Conservation (phyloP, 2,329 filamentous ascomycete species). For the Colletotrichum spinosum region DNA sequence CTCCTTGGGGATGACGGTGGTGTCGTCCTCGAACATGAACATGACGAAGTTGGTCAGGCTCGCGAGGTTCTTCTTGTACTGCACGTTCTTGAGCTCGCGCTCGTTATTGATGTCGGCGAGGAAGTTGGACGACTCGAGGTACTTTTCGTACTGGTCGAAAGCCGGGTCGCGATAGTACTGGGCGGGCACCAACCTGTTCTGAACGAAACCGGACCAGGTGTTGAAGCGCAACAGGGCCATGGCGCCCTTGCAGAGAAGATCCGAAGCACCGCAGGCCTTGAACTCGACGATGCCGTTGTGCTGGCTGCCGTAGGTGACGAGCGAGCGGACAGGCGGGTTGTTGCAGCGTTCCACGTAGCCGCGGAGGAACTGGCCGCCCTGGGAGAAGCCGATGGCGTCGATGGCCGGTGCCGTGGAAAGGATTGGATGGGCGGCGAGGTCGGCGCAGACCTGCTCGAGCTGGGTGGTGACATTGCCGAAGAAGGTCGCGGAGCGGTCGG, state of each 20-base stretch:
- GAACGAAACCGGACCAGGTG: constrained; percentile 83
- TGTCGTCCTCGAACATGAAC: constrained; percentile 90
- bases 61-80: constrained; percentile 78
- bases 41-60: constrained; percentile 83
- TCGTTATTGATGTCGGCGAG: constrained; percentile 98
- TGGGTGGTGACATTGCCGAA: constrained; percentile 90
- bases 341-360: constrained; percentile 92
- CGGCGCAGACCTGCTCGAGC: constrained; percentile 80
- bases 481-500: constrained; percentile 87
- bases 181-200: constrained; percentile 85
- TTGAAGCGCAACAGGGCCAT: constrained; percentile 83
- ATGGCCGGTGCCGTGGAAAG: constrained; percentile 84
- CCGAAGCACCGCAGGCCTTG: constrained; percentile 74
- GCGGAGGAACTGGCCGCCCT: constrained; percentile 96
- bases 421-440: constrained; percentile 80
- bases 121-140: constrained; percentile 86
- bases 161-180: constrained; percentile 89
- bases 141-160: constrained; percentile 72
- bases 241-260: constrained; percentile 85
- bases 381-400: constrained; percentile 94
- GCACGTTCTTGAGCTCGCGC: constrained; percentile 76
- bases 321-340: constrained; percentile 75
- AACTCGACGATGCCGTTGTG: constrained; percentile 94
- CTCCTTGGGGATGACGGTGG: constrained; percentile 89
- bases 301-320: constrained; percentile 91